These are phyloP conservation scores for Fistulina hepatica DNA, from an alignment of 1,284 basidiomycete species.

Conservation along the genomic window DNA sequence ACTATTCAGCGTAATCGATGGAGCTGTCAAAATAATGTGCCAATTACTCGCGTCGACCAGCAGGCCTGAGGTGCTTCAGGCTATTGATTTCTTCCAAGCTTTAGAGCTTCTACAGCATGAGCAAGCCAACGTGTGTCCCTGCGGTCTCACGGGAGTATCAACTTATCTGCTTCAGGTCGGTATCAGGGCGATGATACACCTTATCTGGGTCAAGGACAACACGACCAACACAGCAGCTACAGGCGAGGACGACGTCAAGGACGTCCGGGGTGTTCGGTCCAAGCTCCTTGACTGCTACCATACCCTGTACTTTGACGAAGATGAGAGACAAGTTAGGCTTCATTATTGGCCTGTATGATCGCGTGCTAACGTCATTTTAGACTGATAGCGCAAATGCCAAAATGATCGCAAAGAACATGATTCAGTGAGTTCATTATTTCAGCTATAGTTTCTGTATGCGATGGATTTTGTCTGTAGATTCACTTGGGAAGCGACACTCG, in stretches of 20 bases:
- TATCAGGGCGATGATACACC: conserved; percentile 93
- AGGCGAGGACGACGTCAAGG: conserved; percentile 51
- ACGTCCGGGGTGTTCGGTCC: conserved; percentile 82
- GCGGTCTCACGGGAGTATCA: background rate
- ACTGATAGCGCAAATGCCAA: conserved; percentile 77
- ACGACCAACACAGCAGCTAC: conserved; percentile 50
- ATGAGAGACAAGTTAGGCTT: too few species aligned
- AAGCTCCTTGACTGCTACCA: conserved; percentile 87
- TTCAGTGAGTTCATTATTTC: conserved; percentile 53
- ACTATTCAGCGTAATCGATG: conserved; percentile 74
- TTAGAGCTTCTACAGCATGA: conserved; percentile 66
- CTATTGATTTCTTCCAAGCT: conserved; percentile 93
- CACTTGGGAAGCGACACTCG: conserved; percentile 85
- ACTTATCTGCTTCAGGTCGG: conserved; percentile 42
- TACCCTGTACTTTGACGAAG: conserved; percentile 76
- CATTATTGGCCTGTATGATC: too few species aligned
- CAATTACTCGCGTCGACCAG: conserved; percentile 83
- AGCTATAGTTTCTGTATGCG: conserved; percentile 1
- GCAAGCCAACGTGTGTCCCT: conserved; percentile 38
- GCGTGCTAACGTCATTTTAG: conserved; percentile 52
- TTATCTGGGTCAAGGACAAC: conserved; percentile 97
- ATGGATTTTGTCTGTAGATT: conserved; percentile 37
- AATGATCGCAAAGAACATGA: conserved; percentile 97
- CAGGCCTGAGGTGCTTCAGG: conserved; percentile 90
- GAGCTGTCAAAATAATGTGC: conserved; percentile 64